Evolutionary conservation across 257 asterid species (phyloP), one percentile per base, ranked within the genome.

Genomic region (Solanum chmielewskii): DNA sequence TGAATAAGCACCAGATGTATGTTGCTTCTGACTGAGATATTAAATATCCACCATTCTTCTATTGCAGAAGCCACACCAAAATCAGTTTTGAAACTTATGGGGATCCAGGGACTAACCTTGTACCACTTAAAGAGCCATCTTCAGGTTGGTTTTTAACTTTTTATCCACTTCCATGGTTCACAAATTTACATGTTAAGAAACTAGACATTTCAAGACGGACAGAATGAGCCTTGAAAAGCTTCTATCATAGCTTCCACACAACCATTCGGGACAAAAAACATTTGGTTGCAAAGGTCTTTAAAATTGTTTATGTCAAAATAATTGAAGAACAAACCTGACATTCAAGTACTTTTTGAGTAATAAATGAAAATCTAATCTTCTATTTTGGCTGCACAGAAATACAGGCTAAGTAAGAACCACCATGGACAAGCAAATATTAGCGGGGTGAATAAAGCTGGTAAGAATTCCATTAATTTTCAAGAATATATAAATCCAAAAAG

Each of bases 81-180:
- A 90, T 97, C 99, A 88, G 98, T 95, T 77, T 78, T 97, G 93
- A 97, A 97, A 91, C 98, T 95, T 86, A 97, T 95, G 97, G 99
- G 98, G 42, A 94, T 97, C 90, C 98, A 86, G 76, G 99, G 99
- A 88, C 89, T 97, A 85, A 97, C 99, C 82, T 92, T 96, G 86
- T 96, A 96, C 91, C 99, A 96, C 91, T 88, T 96, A 85, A 96
- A 96, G 94, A 96, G 99, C 89, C 99, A 97, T 90, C 98, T 95
- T 90, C 99, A 96, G 98, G 98, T 96, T 92, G 83, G 86, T 86
- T 62, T 85, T 56, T 18, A 56, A 56, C 64, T 56, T 66, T 18
- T n/a, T 18, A 59, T 29, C 27, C 27, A 11, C 64, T 73, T 73
- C 75, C 33, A 86, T 41, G 64, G 20, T 44, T 70, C 60, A 52